Evolutionary conservation across 768 basidiomycete species (phyloP).

Genomic region (Holtermannia corniformis): DNA sequence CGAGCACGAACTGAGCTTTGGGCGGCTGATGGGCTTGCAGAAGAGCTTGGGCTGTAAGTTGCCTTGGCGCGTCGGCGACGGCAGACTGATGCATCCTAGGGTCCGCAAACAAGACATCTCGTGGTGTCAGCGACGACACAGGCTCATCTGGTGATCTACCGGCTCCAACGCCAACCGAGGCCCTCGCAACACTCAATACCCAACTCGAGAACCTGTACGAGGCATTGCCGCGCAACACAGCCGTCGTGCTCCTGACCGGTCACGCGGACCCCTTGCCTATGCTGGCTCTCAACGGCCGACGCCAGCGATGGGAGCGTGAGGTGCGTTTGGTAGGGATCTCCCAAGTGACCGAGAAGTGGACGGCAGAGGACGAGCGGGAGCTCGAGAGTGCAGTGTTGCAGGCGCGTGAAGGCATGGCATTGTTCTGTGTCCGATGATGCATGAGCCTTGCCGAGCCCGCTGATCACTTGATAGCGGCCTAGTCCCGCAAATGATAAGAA

Average conservation of each 20-base stretch:
- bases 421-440: conserved; percentile 50
- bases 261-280: conserved; percentile 79
- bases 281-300: conserved; percentile 60
- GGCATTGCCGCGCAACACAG: conserved; percentile 66
- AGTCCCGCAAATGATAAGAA: too few relatives aligned
- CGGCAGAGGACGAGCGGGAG: conserved; percentile 60
- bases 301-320: conserved; percentile 58
- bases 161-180: conserved; percentile 4
- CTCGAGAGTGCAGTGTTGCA: conserved; percentile 71
- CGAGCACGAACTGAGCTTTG: conserved; percentile 73
- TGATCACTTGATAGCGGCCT: too few relatives aligned
- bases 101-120: background rate
- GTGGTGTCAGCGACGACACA: background rate
- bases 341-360: conserved; percentile 61
- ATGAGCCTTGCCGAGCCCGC: conserved; percentile 2
- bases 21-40: conserved; percentile 71
- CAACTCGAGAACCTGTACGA: conserved; percentile 57
- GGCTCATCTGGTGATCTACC: conserved; percentile 1
- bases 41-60: conserved; percentile 65
- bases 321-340: conserved; percentile 43
- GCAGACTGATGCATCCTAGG: background rate
- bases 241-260: conserved; percentile 75
- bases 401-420: conserved; percentile 72
- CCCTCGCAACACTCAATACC: conserved; percentile 51
- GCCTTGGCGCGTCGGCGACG: background rate